Base-by-base conservation (phyloP, 2,329 filamentous ascomycete species). In the Chaetoscypha palmicola region DNA sequence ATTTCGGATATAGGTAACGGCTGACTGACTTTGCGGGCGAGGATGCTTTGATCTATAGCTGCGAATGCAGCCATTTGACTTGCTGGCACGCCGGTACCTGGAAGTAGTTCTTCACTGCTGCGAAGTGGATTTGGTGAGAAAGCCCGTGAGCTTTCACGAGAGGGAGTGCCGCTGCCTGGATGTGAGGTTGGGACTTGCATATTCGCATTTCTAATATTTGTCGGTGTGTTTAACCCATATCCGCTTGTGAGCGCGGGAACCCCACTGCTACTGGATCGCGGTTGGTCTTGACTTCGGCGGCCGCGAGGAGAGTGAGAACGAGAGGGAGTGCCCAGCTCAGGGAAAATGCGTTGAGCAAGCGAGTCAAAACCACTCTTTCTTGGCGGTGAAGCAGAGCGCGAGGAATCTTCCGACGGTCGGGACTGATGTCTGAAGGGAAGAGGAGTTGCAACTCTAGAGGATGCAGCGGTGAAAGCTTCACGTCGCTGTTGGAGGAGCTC, bases 401-500 rank as follows among this genome's bases (percentile, higher is more conserved):
- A 64, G 17, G 57, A 43, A 12, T 68, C 71, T 23, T 74, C 70
- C 43, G 64, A 70, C 2, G 65, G 59, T 3, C 67, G 64, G n/a
- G 74, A 69, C 1, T 65, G 64, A 38, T 49, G 38, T 26, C 47
- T 41, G 38, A 53, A 49, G 49, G 45, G 56, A 14, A 59, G 50
- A n/a, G 62, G 54, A 21, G 57, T 55, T 16, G 31, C 30, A 20
- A 62, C 43, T 38, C 55, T 47, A 43, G 64, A 59, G 21, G 72
- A 69, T 2, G 78, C 76, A 2, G 75, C 76, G 54, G 77, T 74
- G 55, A 83, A 84, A 0, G 76, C 78, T 49, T 80, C 74, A 4
- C 78, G 76, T 10, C 72, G 79, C 62, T 74, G 79, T 64, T 73
- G 81, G 3, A 89, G 67, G 2, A 89, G 70, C 28, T 84, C 79